Conservation (phyloP, 805 yeast genomes). For the Kregervanrija fluxuum region DNA sequence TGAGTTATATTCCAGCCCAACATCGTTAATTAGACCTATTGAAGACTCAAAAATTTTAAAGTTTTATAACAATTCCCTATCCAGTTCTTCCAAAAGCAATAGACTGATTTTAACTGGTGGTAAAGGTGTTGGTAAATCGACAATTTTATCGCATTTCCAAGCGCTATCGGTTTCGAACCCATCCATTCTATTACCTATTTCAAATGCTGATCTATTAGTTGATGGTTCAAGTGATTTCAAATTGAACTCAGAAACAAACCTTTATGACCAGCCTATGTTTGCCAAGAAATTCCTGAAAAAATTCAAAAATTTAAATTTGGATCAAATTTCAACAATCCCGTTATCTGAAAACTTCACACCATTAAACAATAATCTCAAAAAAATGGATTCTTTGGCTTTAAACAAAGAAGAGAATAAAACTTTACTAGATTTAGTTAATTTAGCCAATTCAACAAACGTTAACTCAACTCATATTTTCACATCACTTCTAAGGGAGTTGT, state of each 20-base stretch:
- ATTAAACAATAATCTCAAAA: slow-evolving; percentile 13
- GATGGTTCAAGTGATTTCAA: slow-evolving; percentile 70
- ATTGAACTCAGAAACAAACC: slow-evolving; percentile 38
- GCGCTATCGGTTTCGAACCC: slow-evolving; percentile 34
- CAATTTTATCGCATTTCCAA: slow-evolving; percentile 62
- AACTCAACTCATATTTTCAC: slow-evolving; percentile 39
- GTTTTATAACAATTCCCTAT: slow-evolving; percentile 30
- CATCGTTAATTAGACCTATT: slow-evolving; percentile 48
- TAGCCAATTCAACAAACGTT: slow-evolving; percentile 17
- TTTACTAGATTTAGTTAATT: slow-evolving; percentile 37
- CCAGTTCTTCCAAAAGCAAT: slow-evolving; percentile 32
- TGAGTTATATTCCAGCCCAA: slow-evolving; percentile 56
- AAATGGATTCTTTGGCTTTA: slow-evolving; percentile 9
- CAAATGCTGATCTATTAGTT: slow-evolving; percentile 52
- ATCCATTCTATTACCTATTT: slow-evolving; percentile 52
- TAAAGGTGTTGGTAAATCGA: slow-evolving; percentile 75
- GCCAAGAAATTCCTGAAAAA: slow-evolving; percentile 52
- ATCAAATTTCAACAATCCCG: slow-evolving; percentile 27
- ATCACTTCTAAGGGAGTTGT: slow-evolving; percentile 49
- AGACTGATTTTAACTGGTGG: slow-evolving; percentile 58
- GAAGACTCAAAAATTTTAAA: slow-evolving; percentile 35
- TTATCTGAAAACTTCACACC: slow-evolving; percentile 17
- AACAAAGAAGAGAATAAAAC: slow-evolving; percentile 19
- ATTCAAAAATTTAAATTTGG: slow-evolving; percentile 39
- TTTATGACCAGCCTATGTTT: slow-evolving; percentile 75